Conservation (phyloP, 352 stramenopile species). For the Globisporangium nagaii region DNA sequence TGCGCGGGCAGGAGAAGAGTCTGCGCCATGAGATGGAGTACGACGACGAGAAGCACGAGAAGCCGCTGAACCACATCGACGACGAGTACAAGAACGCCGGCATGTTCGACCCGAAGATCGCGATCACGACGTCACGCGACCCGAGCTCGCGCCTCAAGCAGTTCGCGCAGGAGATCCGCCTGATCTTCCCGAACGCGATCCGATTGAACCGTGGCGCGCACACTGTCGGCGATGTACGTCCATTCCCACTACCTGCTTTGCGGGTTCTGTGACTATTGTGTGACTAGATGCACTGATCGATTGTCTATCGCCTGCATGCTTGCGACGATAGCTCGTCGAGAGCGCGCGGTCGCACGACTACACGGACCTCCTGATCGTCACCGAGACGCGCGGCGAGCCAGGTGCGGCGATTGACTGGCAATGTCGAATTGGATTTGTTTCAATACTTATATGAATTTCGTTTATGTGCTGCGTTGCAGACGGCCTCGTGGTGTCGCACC, state of each 20-base stretch:
- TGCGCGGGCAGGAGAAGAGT: conserved; percentile 90
- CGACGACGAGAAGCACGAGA: conserved; percentile 87
- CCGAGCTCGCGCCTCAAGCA: conserved; percentile 97
- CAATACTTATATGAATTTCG: not conserved
- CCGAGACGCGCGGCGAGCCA: conserved; percentile 98
- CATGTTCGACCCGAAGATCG: conserved; percentile 96
- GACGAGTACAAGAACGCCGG: conserved; percentile 99
- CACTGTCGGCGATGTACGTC: conserved; percentile 85
- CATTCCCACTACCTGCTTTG: not conserved
- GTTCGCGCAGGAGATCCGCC: conserved; percentile 99
- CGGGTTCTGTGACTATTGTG: not conserved
- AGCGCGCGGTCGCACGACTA: conserved; percentile 95
- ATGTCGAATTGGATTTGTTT: not conserved
- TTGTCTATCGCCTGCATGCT: no score
- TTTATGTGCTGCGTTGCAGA: conserved; percentile 42
- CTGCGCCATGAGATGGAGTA: conserved; percentile 91
- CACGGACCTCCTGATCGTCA: conserved; percentile 97
- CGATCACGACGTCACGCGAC: conserved; percentile 97
- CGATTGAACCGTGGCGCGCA: conserved; percentile 96
- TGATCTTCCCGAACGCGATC: conserved; percentile 98
- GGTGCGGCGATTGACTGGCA: conserved; percentile 28
- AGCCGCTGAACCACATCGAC: conserved; percentile 92
- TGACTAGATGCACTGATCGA: not conserved
- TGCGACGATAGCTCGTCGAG: conserved; percentile 91
- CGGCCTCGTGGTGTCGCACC: conserved; percentile 97